phyloP scores from a whole-genome alignment of 352 stramenopile genomes.

The Phytophthora pluvialis region DNA sequence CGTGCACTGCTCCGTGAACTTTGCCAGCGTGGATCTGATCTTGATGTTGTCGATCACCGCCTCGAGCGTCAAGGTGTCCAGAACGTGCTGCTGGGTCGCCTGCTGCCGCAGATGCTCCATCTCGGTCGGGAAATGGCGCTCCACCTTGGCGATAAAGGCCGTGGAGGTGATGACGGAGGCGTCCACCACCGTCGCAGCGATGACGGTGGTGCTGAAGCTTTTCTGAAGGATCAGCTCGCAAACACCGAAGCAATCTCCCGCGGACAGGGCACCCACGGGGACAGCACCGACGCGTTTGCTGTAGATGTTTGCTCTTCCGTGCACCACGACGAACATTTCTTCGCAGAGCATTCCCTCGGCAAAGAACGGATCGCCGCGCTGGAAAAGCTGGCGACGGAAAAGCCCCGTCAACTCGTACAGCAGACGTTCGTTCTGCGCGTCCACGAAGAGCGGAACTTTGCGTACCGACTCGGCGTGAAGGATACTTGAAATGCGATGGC shows the following conservation, averaged over 20 bases:
- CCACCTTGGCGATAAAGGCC: slow-evolving; percentile 53
- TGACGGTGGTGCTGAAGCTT: slow-evolving; percentile 54
- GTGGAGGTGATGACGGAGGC: slow-evolving; percentile 57
- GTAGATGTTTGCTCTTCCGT: slow-evolving; percentile 66
- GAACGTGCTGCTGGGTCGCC: slow-evolving; percentile 57
- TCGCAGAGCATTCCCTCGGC: slow-evolving; percentile 68
- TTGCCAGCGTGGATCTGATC: slow-evolving; percentile 40
- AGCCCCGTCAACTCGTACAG: slow-evolving; percentile 73
- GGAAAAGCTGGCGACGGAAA: slow-evolving; percentile 69
- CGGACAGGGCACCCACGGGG: slow-evolving; percentile 57
- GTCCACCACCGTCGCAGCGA: slow-evolving; percentile 62
- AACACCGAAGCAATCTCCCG: slow-evolving; percentile 69
- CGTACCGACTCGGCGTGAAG: slow-evolving; percentile 73
- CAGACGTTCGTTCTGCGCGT: slow-evolving; percentile 58
- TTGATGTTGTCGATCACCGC: slow-evolving; percentile 64
- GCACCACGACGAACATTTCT: slow-evolving; percentile 76
- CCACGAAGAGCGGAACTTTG: slow-evolving; percentile 66
- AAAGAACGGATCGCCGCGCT: slow-evolving; percentile 67
- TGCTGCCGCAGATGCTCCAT: slow-evolving; percentile 42
- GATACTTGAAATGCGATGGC: slow-evolving; percentile 73
- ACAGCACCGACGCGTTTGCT: slow-evolving; percentile 43
- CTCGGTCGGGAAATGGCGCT: slow-evolving; percentile 54
- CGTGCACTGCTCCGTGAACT: slow-evolving; percentile 59
- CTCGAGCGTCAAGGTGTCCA: slow-evolving; percentile 52
- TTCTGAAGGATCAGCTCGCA: slow-evolving; percentile 69